phyloP scores from a whole-genome alignment of 306 rosid species.

The Begonia loranthoides region DNA sequence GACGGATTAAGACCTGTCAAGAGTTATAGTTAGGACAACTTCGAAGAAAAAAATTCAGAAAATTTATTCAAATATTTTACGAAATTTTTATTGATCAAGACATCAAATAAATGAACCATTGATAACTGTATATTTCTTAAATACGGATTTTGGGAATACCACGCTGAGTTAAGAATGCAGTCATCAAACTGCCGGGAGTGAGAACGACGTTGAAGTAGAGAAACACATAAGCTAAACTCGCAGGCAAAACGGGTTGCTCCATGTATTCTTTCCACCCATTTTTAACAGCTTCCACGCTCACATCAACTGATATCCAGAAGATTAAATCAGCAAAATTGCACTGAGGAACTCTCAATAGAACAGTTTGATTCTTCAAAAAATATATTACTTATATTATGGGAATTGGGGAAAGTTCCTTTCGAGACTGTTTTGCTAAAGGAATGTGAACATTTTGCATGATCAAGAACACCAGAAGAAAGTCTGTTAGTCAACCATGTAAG shows the following conservation, averaged over 20 bases:
- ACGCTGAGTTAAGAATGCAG: slow-evolving; percentile 76
- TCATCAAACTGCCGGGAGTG: slow-evolving; percentile 95
- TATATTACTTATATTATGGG: slow-evolving; percentile 41
- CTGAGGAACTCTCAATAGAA: no score
- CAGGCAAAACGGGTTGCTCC: slow-evolving; percentile 92
- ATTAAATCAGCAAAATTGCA: not conserved
- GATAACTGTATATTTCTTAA: no score
- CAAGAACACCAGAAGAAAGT: slow-evolving; percentile 94
- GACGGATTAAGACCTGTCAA: slow-evolving; percentile 74
- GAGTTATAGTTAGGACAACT: not conserved
- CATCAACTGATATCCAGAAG: slow-evolving; percentile 34
- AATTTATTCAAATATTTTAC: not conserved
- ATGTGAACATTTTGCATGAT: slow-evolving; percentile 62
- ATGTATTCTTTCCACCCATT: slow-evolving; percentile 88
- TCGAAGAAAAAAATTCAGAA: not conserved
- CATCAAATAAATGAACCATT: no score
- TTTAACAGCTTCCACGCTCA: slow-evolving; percentile 69
- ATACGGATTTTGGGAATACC: slow-evolving; percentile 25
- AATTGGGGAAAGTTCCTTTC: slow-evolving; percentile 30
- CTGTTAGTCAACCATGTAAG: slow-evolving; percentile 69
- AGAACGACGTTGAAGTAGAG: slow-evolving; percentile 83
- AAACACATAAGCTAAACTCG: slow-evolving; percentile 82
- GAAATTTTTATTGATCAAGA: no score
- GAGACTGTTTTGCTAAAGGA: slow-evolving; percentile 30
- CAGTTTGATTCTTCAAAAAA: not conserved